These are phyloP conservation scores for Schoenoplectus tabernaemontani DNA, from an alignment of 202 grass and related monocot genomes.

Conservation along the genomic window DNA sequence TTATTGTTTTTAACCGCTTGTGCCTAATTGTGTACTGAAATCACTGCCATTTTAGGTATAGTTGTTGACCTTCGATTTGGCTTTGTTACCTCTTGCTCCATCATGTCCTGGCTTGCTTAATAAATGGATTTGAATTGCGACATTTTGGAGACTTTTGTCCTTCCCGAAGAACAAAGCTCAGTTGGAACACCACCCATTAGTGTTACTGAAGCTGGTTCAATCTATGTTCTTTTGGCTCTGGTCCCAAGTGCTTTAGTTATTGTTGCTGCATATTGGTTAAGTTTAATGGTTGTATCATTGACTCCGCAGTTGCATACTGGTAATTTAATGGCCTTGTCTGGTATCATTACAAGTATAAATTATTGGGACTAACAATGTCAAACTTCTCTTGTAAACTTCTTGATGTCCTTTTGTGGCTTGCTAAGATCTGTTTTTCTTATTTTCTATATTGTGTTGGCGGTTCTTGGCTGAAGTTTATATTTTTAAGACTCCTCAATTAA, in stretches of 20 bases:
- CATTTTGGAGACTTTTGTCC: conserved; percentile 25
- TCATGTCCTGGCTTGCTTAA: conserved; percentile 29
- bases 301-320: background rate
- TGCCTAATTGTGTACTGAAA: conserved; percentile 25
- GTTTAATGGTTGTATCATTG: background rate
- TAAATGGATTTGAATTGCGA: conserved; percentile 22
- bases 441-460: background rate
- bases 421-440: background rate
- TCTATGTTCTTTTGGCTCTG: conserved; percentile 69
- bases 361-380: background rate
- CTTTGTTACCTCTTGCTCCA: conserved; percentile 46
- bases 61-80: conserved; percentile 41
- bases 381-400: background rate
- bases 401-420: background rate
- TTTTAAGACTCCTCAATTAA: background rate
- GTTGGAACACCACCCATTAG: conserved; percentile 74
- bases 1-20: conserved; percentile 10
- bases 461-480: background rate
- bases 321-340: background rate
- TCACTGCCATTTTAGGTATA: conserved; percentile 14
- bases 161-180: conserved; percentile 16
- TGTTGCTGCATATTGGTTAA: background rate
- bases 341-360: background rate
- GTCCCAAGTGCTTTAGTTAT: conserved; percentile 8
- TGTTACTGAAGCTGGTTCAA: conserved; percentile 62